phyloP scores from a whole-genome alignment of 2,329 filamentous ascomycete species.

The Thielaviopsis euricoi region DNA sequence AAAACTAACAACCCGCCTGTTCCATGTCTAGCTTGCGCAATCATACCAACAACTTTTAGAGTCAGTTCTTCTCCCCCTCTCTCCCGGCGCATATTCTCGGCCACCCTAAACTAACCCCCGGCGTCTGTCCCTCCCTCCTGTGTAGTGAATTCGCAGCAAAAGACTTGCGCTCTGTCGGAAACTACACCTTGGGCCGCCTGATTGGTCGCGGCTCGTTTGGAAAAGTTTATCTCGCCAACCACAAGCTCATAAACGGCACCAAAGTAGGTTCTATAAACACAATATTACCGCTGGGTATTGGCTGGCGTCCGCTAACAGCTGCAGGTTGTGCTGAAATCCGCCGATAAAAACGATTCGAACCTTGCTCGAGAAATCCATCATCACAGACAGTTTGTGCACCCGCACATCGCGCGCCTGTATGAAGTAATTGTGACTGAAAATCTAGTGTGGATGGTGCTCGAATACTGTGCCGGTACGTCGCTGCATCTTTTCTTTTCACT shows the following conservation, averaged over 20 bases:
- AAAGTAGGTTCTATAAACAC: conserved; percentile 45
- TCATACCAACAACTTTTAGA: conserved; percentile 94
- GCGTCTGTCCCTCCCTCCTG: not conserved
- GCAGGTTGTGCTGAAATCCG: conserved; percentile 84
- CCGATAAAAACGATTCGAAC: conserved; percentile 89
- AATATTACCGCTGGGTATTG: conserved; percentile 6
- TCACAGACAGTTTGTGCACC: conserved; percentile 92
- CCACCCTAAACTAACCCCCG: conserved; percentile 11
- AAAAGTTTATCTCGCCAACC: conserved; percentile 88
- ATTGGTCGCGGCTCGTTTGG: conserved; percentile 98
- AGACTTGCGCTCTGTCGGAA: conserved; percentile 83
- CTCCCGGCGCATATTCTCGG: not conserved
- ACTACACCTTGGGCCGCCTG: conserved; percentile 78
- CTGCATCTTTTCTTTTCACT: too few relatives aligned
- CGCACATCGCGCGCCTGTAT: conserved; percentile 90
- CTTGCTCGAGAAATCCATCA: conserved; percentile 96
- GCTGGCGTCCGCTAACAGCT: conserved; percentile 26
- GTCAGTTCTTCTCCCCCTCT: conserved; percentile 34
- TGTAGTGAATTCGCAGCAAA: conserved; percentile 83
- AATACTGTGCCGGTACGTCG: conserved; percentile 74
- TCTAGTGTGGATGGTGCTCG: conserved; percentile 88
- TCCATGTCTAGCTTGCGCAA: conserved; percentile 58
- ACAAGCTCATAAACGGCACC: conserved; percentile 96
- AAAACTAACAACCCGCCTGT: not conserved
- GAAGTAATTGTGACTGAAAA: conserved; percentile 95